Percentiles rank a stretch among this genome's conserved stretches.
Evolutionary conservation across 768 basidiomycete genomes (phyloP).

Genomic region (Tylopilus sp.): DNA sequence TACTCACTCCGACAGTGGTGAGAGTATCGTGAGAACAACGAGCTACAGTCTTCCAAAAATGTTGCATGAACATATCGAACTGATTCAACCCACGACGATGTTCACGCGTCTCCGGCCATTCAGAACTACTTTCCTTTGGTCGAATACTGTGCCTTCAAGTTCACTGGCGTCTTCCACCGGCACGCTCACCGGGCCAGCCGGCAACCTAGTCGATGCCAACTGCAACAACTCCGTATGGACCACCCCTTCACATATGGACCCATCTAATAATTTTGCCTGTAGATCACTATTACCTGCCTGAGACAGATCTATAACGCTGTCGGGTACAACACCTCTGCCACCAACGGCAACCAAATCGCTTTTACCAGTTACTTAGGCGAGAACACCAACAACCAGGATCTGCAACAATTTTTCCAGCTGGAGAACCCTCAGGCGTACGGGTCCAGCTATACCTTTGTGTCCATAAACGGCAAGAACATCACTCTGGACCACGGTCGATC

Average conservation of each 20-base stretch:
- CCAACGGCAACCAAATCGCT: slow-evolving; percentile 47
- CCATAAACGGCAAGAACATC: slow-evolving; percentile 46
- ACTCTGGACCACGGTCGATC: neutral
- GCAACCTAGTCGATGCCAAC: slow-evolving; percentile 41
- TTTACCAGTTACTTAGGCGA: slow-evolving; percentile 53
- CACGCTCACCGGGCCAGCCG: slow-evolving; percentile 29
- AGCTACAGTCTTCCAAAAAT: slow-evolving; percentile 61
- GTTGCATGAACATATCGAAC: slow-evolving; percentile 58
- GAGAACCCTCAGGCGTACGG: slow-evolving; percentile 47
- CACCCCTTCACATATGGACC: neutral
- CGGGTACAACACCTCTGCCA: slow-evolving; percentile 41
- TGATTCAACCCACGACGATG: slow-evolving; percentile 71
- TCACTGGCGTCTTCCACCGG: neutral
- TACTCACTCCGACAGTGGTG: slow-evolving; percentile 50
- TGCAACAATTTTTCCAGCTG: slow-evolving; percentile 47
- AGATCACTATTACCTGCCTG: slow-evolving; percentile 52
- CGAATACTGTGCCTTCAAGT: slow-evolving; percentile 6
- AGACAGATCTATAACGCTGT: slow-evolving; percentile 53
- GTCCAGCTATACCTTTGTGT: slow-evolving; percentile 49
- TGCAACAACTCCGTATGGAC: slow-evolving; percentile 39
- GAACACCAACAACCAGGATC: slow-evolving; percentile 51
- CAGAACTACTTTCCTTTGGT: slow-evolving; percentile 38
- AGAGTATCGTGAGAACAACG: slow-evolving; percentile 61
- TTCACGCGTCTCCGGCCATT: slow-evolving; percentile 50
- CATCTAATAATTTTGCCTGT: neutral